phyloP scores from a whole-genome alignment of 2,329 filamentous ascomycete genomes.

The Hirsutella thompsonii region DNA sequence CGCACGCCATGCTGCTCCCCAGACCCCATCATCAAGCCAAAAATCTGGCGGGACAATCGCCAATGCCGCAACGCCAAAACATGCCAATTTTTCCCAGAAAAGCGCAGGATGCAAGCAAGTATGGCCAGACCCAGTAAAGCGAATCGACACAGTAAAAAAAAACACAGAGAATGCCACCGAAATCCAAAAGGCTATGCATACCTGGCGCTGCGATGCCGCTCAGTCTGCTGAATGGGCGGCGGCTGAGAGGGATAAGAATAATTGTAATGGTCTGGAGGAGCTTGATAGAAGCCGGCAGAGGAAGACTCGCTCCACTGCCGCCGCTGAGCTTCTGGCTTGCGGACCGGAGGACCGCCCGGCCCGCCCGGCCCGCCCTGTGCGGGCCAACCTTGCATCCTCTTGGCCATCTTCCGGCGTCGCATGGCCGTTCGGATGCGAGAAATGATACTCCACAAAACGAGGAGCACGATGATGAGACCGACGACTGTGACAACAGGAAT shows the following conservation, averaged over 20 bases:
- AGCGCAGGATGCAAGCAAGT: not conserved
- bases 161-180: not conserved
- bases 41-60: not conserved
- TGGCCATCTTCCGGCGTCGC: conserved; percentile 11
- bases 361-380: conserved; percentile 4
- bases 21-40: not conserved
- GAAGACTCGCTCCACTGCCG: conserved; percentile 2
- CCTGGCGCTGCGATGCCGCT: conserved; percentile 14
- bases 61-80: not conserved
- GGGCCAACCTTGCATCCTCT: conserved; percentile 15
- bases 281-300: not conserved
- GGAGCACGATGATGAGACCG: conserved; percentile 59
- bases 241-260: conserved; percentile 1
- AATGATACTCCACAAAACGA: conserved; percentile 53
- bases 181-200: conserved; percentile 13
- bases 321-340: not conserved
- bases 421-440: conserved; percentile 24
- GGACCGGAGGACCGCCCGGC: not conserved
- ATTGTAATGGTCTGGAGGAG: not conserved
- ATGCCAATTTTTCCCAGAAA: not conserved
- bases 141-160: not conserved
- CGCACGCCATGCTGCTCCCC: not conserved
- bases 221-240: not conserved
- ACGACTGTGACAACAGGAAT: conserved; percentile 66
- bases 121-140: not conserved